Evolutionary conservation across 31 red algal genomes (phyloP), one percentile per base, ranked within the genome.

Genomic region (Odonthalia washingtoniensis): DNA sequence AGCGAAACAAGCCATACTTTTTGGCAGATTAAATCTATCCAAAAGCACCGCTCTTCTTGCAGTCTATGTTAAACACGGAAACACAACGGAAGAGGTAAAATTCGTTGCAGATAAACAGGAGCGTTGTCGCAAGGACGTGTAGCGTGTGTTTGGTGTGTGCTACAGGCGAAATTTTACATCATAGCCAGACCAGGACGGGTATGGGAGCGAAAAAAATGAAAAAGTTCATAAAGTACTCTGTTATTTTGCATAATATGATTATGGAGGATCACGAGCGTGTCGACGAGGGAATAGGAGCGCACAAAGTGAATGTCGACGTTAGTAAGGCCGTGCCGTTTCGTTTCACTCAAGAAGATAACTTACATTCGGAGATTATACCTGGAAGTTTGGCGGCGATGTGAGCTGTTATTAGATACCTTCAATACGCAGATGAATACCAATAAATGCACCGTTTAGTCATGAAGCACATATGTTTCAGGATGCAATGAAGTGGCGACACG

Each of bases 1-100:
- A 82, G n/a, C n/a, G n/a, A 6, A 33, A 28, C 33, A 70, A 33
- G 33, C 66, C 66, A 9, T 70, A 70, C 66, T 30, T 70, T 36
- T 70, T 70, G 66, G 66, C 66, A 6, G 66, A 70, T 12, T 6
- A 30, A 26, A 70, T 70, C 9, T 70, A 70, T 30, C 66, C 66
- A 30, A 70, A 21, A 36, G 9, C 28, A 6, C 66, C 33, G 5
- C 9, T 70, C 14, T 70, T 70, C 27, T 6, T 70, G 66, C 66
- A 70, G 16, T 18, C 14, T 26, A 70, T 21, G 6, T 21, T 6
- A 12, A 70, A 30, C 28, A 9, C 9, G 66, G n/a, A n/a, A n/a
- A n/a, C n/a, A 70, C 16, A 6, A 70, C 27, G 66, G 66, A 28
- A 12, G 14, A 36, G 66, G 66, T 18, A 12, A 21, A 18, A 70